Base-by-base conservation (phyloP, 2,329 filamentous ascomycete genomes). In the Alternaria gaisen region DNA sequence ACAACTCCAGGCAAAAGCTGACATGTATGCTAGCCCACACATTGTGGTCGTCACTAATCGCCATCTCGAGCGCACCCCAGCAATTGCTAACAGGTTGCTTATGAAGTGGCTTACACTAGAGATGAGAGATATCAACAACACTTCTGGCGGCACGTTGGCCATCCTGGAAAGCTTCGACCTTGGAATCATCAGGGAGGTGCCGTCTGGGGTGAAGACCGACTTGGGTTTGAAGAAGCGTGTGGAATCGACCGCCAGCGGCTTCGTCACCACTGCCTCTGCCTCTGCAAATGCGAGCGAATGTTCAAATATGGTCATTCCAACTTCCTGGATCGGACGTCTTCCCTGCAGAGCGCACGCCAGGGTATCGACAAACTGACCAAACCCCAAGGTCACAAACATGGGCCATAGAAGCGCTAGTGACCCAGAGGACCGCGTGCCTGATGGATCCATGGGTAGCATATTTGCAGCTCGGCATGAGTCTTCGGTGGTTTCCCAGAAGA, bases 261-360 rank as follows among this genome's bases (percentile, higher is more conserved):
- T 91, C 69, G 89, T 90, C 46, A 97, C 89, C 65, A 94, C 91
- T 30, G 92, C 90, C 77, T 99, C 95, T 9, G 94, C 94, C 79
- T 99, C 95, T 11, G 94, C 93, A 80, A 98, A 99, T 3, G 94
- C 94, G 9, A 99, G 84, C 0, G 94, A 97, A 74, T 97, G 94
- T 76, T 99, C 95, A 72, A 98, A 97, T 2, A 97, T 86, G 0
- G 94, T 97, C 92, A 98, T 97, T 18, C 93, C 94, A 1, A 93
- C 96, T 80, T 98, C 95, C 0, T 92, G 90, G 64, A 91, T 87
- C 0, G 92, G 87, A 3, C 88, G 86, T 3, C 91, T 88, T 32
- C 94, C 94, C 77, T 97, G 93, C 7, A 98, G 85, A 10, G 94
- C 92, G 77, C 93, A 97, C 4, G 91, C 90, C 10, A 98, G 81